A percentile compares a stretch with the other conserved stretches of the same genome.
Conservation (phyloP, 2,329 filamentous ascomycete genomes). For the Periconia digitata region DNA sequence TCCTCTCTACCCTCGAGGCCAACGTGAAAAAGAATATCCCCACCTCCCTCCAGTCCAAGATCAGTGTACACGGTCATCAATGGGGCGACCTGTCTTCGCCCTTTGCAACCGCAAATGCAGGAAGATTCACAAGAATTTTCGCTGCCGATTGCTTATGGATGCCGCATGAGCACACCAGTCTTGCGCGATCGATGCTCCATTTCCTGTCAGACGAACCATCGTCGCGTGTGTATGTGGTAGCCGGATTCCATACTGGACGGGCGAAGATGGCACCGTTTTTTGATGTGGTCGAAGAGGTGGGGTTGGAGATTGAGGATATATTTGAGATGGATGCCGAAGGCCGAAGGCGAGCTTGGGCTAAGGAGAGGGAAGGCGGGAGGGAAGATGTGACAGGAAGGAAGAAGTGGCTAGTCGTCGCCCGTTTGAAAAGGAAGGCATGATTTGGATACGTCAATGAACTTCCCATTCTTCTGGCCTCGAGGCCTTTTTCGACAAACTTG, state of each 20-base stretch:
- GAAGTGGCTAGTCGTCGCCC: constrained; percentile 68
- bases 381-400: constrained; percentile 67
- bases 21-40: constrained; percentile 61
- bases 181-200: constrained; percentile 63
- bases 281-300: constrained; percentile 51
- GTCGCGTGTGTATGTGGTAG: constrained; percentile 65
- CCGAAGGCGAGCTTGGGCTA: constrained; percentile 61
- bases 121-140: constrained; percentile 63
- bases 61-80: constrained; percentile 60
- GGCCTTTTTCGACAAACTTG: no score
- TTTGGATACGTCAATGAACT: not conserved
- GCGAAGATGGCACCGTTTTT: constrained; percentile 68
- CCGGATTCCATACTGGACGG: constrained; percentile 72
- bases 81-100: constrained; percentile 61
- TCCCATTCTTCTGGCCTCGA: no score
- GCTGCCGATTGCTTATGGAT: constrained; percentile 77
- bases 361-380: constrained; percentile 56
- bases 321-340: constrained; percentile 71
- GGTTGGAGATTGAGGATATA: constrained; percentile 63
- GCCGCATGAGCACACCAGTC: constrained; percentile 69
- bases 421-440: constrained; percentile 27
- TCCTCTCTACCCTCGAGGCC: constrained; percentile 59
- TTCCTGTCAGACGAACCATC: constrained; percentile 54
- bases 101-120: constrained; percentile 43
- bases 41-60: constrained; percentile 31